Base-by-base conservation (phyloP, 2,329 filamentous ascomycete species). In the Colletotrichum camelliae region DNA sequence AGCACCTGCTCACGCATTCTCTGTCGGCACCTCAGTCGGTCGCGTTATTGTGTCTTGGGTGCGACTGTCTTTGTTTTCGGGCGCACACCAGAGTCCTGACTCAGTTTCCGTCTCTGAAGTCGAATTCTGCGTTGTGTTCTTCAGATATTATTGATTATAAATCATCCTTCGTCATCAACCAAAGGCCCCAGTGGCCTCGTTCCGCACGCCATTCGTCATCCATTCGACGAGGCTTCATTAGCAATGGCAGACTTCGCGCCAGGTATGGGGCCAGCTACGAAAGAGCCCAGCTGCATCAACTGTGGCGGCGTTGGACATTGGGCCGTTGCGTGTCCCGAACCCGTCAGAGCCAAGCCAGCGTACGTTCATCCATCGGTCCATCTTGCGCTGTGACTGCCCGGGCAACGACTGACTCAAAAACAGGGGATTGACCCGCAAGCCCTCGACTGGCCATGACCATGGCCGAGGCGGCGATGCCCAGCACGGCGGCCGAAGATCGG, bases 251-350 rank as follows among this genome's bases (percentile, higher is more conserved):
- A 76, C 15, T 55, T 70, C 37, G 76, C 76, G 16, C 74, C 76
- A 18, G 76, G 76, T 12, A 58, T 65, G 48, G 72, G 65, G 52
- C 64, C 73, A 16, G 31, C 74, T 15, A 70, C 65, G 37, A 76
- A 76, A 66, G 76, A 77, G 29, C 69, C 76, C 21, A 74, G 70
- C 70, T 77, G 76, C 66, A 73, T 72, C 37, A 77, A 76, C 43
- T 77, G 76, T 70, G 76, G 74, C 52, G 76, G 69, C 27, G 37
- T 72, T 18, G 76, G 74, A 33, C 76, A 77, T 52, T 77, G 74
- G 69, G 74, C 76, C 24, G 74, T 77, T 7, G 75, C 75, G 12
- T 77, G 75, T 55, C 75, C 75, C 12, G 75, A 77, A 58, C 75
- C 75, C 24, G 70, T 60, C 16, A 77, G 75, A 65, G 75, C 72